Conservation (phyloP, 1,284 basidiomycete species). For the Apiotrichum laibachii region DNA sequence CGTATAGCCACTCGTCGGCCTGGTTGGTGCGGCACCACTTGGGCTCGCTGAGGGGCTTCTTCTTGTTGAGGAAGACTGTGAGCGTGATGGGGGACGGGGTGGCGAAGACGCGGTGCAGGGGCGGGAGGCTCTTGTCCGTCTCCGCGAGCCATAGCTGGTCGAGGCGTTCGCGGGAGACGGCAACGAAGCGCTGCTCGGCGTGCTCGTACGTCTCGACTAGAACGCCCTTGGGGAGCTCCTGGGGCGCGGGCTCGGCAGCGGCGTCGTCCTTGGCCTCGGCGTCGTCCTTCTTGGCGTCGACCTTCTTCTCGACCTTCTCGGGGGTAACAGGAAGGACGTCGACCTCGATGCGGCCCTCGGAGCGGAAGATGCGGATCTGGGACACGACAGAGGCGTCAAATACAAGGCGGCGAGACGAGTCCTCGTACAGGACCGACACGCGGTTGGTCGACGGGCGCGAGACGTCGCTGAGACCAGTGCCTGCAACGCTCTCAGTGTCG, state of each 20-base stretch:
- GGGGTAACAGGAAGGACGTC: conserved; percentile 46
- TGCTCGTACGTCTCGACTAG: conserved; percentile 49
- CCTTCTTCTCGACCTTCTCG: conserved; percentile 14
- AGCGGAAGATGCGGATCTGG: conserved; percentile 72
- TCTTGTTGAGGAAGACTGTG: conserved; percentile 69
- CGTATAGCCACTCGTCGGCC: conserved; percentile 85
- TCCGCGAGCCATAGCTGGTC: conserved; percentile 29
- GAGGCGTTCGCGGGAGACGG: conserved; percentile 31
- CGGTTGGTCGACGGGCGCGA: conserved; percentile 46
- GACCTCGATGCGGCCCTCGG: conserved; percentile 82
- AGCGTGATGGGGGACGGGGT: conserved; percentile 35
- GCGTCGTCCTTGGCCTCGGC: conserved; percentile 9
- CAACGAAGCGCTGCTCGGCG: conserved; percentile 43
- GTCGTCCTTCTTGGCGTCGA: conserved; percentile 10
- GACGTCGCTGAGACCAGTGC: conserved; percentile 6
- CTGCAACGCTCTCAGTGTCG: conserved; percentile 18
- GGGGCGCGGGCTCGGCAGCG: conserved; percentile 9
- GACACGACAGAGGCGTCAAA: conserved; percentile 85
- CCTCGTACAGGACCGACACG: conserved; percentile 89
- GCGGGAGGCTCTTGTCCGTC: conserved; percentile 23
- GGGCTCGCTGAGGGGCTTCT: conserved; percentile 83
- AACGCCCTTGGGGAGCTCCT: conserved; percentile 43
- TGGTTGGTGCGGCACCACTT: conserved; percentile 94
- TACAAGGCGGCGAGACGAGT: conserved; percentile 77
- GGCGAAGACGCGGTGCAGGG: conserved; percentile 26